Evolutionary conservation across 73 alveolate species (phyloP).

Genomic region (Blepharisma japonicum): DNA sequence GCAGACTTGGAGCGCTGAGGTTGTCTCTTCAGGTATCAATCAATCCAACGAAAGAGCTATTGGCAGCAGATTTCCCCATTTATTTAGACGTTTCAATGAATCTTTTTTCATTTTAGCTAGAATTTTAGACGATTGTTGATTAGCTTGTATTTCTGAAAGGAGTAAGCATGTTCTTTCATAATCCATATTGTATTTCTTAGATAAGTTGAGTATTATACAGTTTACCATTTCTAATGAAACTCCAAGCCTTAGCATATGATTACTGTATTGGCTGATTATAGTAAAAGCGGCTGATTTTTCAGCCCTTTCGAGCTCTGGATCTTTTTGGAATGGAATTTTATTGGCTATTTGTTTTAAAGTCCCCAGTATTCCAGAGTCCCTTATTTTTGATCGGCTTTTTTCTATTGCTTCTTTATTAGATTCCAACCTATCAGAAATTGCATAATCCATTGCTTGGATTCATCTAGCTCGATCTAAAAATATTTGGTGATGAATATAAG

Average conservation of each 20-base stretch:
- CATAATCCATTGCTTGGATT: neutral
- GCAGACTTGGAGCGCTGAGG: neutral
- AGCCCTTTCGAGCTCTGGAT: slow-evolving; percentile 4
- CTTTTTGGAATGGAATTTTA: neutral
- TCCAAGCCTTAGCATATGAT: slow-evolving; percentile 37
- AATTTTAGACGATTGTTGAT: slow-evolving; percentile 5
- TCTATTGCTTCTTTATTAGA: neutral
- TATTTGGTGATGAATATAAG: neutral
- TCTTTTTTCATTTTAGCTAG: slow-evolving; percentile 17
- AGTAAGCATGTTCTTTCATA: slow-evolving; percentile 24
- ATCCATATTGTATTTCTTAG: slow-evolving; percentile 35
- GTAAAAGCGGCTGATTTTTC: slow-evolving; percentile 10
- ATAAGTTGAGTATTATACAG: slow-evolving; percentile 30
- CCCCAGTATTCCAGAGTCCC: neutral
- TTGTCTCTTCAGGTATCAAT: neutral
- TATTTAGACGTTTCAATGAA: slow-evolving; percentile 24
- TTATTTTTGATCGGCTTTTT: neutral
- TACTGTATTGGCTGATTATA: slow-evolving; percentile 23
- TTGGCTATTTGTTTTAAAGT: neutral
- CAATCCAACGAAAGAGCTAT: slow-evolving; percentile 17
- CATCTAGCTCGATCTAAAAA: neutral
- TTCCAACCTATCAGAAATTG: neutral
- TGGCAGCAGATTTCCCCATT: slow-evolving; percentile 35
- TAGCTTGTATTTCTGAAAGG: slow-evolving; percentile 38
- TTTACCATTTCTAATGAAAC: slow-evolving; percentile 30